These are phyloP conservation scores for Pythium folliculosum DNA, from an alignment of 352 stramenopile genomes.

Conservation along the genomic window DNA sequence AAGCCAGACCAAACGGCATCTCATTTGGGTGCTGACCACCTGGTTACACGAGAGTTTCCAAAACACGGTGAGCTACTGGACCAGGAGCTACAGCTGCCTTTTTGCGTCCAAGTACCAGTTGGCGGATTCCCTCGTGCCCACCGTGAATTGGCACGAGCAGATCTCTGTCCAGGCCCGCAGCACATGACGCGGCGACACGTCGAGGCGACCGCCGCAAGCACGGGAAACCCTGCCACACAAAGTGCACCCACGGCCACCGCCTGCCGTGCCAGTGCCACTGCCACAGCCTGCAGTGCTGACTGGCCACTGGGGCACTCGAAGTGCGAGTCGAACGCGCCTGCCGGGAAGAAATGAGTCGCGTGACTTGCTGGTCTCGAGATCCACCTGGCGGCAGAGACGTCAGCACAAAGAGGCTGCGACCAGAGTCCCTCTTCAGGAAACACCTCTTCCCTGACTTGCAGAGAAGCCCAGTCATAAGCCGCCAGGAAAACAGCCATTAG, in stretches of 20 bases:
- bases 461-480: too few relatives aligned
- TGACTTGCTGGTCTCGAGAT: background rate
- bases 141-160: background rate
- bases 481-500: too few relatives aligned
- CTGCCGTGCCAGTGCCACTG: too few relatives aligned
- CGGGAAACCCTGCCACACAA: background rate
- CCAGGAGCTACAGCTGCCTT: background rate
- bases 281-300: background rate
- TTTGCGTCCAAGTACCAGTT: background rate
- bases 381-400: background rate
- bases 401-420: background rate
- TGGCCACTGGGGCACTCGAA: background rate
- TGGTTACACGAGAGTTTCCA: background rate
- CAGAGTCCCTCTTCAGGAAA: too few relatives aligned
- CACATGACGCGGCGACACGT: background rate
- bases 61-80: background rate
- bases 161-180: too few relatives aligned
- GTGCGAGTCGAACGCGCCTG: too few relatives aligned
- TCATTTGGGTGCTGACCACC: slow-evolving; percentile 2
- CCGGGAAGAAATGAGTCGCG: background rate
- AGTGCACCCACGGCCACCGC: background rate
- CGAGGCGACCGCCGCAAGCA: background rate
- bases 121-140: background rate
- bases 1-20: background rate
- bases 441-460: too few relatives aligned